phyloP scores from a whole-genome alignment of 1,284 basidiomycete species.

The Takashimella koratensis region DNA sequence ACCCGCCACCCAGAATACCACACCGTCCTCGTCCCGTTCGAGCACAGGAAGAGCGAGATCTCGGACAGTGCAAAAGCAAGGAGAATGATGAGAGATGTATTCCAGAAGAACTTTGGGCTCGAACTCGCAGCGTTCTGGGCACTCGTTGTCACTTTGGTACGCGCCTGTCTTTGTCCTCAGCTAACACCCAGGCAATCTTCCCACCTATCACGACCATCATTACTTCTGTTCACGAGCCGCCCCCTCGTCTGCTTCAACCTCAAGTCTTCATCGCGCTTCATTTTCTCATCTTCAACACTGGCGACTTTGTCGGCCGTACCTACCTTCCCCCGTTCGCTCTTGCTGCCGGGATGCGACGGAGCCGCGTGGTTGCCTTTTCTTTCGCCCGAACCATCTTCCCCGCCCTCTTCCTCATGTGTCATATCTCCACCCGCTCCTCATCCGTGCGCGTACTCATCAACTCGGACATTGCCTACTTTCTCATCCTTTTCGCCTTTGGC shows the following conservation, averaged over 20 bases:
- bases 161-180: not conserved
- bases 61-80: constrained; percentile 9
- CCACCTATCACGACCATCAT: constrained; percentile 79
- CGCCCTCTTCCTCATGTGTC: constrained; percentile 78
- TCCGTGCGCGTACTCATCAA: constrained; percentile 55
- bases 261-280: constrained; percentile 48
- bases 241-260: constrained; percentile 37
- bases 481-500: constrained; percentile 69
- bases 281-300: constrained; percentile 50
- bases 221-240: constrained; percentile 57
- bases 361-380: constrained; percentile 52
- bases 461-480: constrained; percentile 70
- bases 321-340: constrained; percentile 64
- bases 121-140: constrained; percentile 71
- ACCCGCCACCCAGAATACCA: constrained; percentile 26
- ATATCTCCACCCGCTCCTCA: constrained; percentile 46
- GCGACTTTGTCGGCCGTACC: constrained; percentile 73
- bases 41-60: constrained; percentile 3
- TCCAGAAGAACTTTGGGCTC: constrained; percentile 62
- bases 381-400: constrained; percentile 69
- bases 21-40: constrained; percentile 17
- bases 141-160: constrained; percentile 73
- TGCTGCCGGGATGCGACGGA: constrained; percentile 8
- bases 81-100: constrained; percentile 26
- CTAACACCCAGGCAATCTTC: constrained; percentile 63